These are phyloP conservation scores for Monosporascus sp. DNA, from an alignment of 2,329 filamentous ascomycete genomes.

Conservation along the genomic window DNA sequence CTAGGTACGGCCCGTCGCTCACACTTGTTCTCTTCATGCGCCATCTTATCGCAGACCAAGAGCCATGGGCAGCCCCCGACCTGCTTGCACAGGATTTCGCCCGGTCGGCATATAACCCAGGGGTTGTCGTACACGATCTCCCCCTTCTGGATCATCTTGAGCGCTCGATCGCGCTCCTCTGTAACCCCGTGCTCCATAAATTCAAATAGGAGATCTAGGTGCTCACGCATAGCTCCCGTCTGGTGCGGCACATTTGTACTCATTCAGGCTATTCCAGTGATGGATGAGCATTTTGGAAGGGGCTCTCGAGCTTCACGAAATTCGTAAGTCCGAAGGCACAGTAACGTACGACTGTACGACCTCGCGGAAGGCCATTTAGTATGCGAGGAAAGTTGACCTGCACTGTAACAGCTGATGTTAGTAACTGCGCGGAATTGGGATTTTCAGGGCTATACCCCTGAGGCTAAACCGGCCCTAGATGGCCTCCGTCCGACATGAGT, in stretches of 20 bases:
- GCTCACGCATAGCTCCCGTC: slow-evolving; percentile 6
- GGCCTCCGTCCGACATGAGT: too few relatives aligned
- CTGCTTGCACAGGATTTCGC: slow-evolving; percentile 20
- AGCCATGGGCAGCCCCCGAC: slow-evolving; percentile 22
- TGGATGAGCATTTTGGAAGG: slow-evolving; percentile 24
- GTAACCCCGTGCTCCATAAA: slow-evolving; percentile 25
- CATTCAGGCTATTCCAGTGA: slow-evolving; percentile 22
- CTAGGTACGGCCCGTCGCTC: slow-evolving; percentile 11
- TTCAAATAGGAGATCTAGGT: slow-evolving; percentile 23
- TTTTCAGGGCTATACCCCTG: too few relatives aligned
- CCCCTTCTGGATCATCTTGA: slow-evolving; percentile 20
- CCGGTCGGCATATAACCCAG: slow-evolving; percentile 23
- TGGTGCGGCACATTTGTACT: slow-evolving; percentile 11
- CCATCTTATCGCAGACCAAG: slow-evolving; percentile 19
- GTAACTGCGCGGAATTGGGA: too few relatives aligned
- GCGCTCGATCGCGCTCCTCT: slow-evolving; percentile 11
- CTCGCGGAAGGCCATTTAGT: slow-evolving; percentile 19
- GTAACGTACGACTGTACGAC: slow-evolving; percentile 17
- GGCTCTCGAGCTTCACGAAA: slow-evolving; percentile 15
- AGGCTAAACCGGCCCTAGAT: too few relatives aligned
- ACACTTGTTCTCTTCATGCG: slow-evolving; percentile 15
- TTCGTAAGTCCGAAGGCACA: slow-evolving; percentile 20
- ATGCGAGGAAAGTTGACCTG: slow-evolving; percentile 23
- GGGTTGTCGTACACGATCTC: slow-evolving; percentile 20
- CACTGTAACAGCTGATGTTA: background rate